These are phyloP conservation scores for Dispira parvispora DNA, from an alignment of 192 early-diverging fungal genomes.

Conservation along the genomic window DNA sequence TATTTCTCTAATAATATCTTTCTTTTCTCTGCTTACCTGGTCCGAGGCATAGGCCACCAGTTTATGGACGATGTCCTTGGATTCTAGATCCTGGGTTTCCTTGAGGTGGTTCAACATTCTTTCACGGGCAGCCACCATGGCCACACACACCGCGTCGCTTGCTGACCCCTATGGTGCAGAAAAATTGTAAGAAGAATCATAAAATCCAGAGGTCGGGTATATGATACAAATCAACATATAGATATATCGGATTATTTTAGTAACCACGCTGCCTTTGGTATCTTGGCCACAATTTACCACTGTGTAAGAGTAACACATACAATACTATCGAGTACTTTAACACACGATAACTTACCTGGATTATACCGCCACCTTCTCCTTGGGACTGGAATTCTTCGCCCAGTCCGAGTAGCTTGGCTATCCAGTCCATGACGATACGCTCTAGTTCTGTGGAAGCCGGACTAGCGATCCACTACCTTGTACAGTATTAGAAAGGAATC, in stretches of 20 bases:
- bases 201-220: too few species aligned
- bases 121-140: conserved; percentile 37
- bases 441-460: conserved; percentile 49
- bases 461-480: conserved; percentile 24
- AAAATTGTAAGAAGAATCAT: neutral
- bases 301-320: too few species aligned
- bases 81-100: neutral
- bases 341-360: conserved; percentile 20
- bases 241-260: too few species aligned
- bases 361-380: conserved; percentile 42
- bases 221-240: too few species aligned
- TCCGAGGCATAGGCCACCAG: conserved; percentile 43
- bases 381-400: conserved; percentile 32
- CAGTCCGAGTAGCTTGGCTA: conserved; percentile 39
- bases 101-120: neutral
- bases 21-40: conserved; percentile 18
- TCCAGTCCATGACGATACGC: conserved; percentile 41
- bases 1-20: too few species aligned
- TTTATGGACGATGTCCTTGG: conserved; percentile 10
- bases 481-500: too few species aligned
- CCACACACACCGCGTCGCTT: conserved; percentile 36
- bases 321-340: too few species aligned
- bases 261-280: too few species aligned
- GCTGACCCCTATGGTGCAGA: conserved; percentile 22
- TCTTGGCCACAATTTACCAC: too few species aligned